Base-by-base conservation (phyloP, 768 basidiomycete genomes). In the Mycena floridula region DNA sequence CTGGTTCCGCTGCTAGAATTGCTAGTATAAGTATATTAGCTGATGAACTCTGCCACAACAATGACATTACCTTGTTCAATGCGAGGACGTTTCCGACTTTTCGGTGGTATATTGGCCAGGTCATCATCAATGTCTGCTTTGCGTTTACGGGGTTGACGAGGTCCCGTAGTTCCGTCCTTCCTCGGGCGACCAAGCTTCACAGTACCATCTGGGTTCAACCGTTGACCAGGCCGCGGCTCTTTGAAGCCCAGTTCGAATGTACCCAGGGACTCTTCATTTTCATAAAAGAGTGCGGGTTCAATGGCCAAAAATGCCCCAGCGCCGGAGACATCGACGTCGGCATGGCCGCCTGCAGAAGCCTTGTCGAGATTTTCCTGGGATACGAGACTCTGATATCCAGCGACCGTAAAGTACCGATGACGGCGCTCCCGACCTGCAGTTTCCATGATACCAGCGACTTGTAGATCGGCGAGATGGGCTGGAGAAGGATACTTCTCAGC, bases 381-480 rank as follows among this genome's bases (percentile, higher is more conserved):
- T 38, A 91, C 74, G 25, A 89, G 68, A 25, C 67, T 59, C 24
- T 69, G 74, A 61, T 88, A 95, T 24, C 81, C 77, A 2, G 75
- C 72, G 36, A 85, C 59, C 0, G 89, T 88, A 65, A 80, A 93
- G 57, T 90, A 90, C 50, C 90, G 75, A 59, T 90, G 80, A 21
- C 90, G 84, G 23, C 91, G 82, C 64, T 97, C 89, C 25, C 91
- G 80, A 4, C 89, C 89, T 49, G 74, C 72, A 1, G 80, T 89
- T 63, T 96, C 94, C 74, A 85, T 83, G 23, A 89, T 60, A 30
- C 81, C 77, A 16, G 76, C 74, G 40, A 89, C 76, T 22, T 79
- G 74, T 30, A 88, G 68, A 59, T 92, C 86, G 42, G 69, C 68
- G 12, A 93, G 74, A 59, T 91, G 89, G 5, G 76, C 48, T 4